These are phyloP conservation scores for Monilinia aucupariae DNA, from an alignment of 2,329 filamentous ascomycete genomes.

Conservation along the genomic window DNA sequence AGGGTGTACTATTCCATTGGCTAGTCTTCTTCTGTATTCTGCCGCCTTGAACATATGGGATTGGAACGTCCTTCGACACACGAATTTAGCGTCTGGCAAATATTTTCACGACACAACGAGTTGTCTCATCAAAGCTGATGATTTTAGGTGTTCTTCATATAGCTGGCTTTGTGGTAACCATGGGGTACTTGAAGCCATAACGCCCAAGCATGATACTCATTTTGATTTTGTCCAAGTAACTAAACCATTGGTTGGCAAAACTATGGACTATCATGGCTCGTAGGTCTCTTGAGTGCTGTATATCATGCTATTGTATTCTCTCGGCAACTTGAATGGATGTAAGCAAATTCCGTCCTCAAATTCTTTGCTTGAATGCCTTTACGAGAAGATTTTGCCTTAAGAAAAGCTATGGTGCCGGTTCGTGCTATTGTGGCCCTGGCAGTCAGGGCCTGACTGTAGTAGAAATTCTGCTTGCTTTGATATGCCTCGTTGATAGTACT, in stretches of 20 bases:
- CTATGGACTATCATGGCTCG: constrained; percentile 44
- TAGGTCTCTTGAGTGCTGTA: constrained; percentile 42
- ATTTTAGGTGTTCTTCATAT: constrained; percentile 29
- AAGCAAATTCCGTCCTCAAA: neutral
- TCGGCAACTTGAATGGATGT: constrained; percentile 37
- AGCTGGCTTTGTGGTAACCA: constrained; percentile 40
- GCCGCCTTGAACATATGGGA: constrained; percentile 21
- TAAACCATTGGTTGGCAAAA: constrained; percentile 43
- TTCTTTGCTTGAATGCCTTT: neutral
- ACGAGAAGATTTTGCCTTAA: neutral
- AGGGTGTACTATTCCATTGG: constrained; percentile 46
- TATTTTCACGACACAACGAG: constrained; percentile 8
- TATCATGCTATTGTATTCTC: constrained; percentile 42
- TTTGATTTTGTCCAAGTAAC: constrained; percentile 43
- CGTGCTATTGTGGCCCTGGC: constrained; percentile 39
- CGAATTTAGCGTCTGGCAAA: constrained; percentile 36
- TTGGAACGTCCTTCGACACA: constrained; percentile 35
- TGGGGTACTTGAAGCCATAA: constrained; percentile 36
- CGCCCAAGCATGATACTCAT: constrained; percentile 41
- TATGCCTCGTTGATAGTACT: constrained; percentile 44
- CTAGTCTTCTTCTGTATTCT: constrained; percentile 38
- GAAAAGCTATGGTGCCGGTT: constrained; percentile 32
- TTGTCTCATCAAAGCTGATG: neutral
- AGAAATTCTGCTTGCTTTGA: constrained; percentile 42
- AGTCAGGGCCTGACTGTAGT: too few species aligned